phyloP scores from a whole-genome alignment of 176 grass and related monocot species.

The Bolboschoenus planiculmis region DNA sequence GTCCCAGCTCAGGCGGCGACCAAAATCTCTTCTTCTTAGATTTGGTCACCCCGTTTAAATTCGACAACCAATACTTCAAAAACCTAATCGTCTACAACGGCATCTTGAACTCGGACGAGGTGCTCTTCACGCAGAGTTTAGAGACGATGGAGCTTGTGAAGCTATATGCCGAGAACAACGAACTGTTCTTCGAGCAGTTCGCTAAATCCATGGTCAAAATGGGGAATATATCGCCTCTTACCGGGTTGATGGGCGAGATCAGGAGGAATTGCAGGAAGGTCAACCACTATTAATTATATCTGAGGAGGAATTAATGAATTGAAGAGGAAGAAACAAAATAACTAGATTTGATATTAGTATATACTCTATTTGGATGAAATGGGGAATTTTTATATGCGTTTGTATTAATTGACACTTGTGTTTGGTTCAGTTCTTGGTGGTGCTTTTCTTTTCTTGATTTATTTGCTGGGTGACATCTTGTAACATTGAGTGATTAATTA shows the following conservation, averaged over 20 bases:
- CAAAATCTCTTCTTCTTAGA: conserved; percentile 86
- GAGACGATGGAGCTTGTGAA: conserved; percentile 56
- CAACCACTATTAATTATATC: conserved; percentile 36
- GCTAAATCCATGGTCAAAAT: conserved; percentile 86
- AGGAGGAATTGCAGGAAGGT: conserved; percentile 86
- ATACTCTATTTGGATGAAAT: neutral
- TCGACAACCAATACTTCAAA: conserved; percentile 89
- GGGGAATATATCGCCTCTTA: conserved; percentile 74
- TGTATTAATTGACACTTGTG: neutral
- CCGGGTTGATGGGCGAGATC: conserved; percentile 55
- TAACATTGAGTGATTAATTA: neutral
- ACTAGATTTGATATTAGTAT: neutral
- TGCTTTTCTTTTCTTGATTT: neutral
- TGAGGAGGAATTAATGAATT: neutral
- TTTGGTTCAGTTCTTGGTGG: neutral
- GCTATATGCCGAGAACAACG: conserved; percentile 50
- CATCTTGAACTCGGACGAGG: conserved; percentile 75
- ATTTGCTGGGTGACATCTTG: neutral
- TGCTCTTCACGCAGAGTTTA: conserved; percentile 52
- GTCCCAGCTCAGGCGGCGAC: conserved; percentile 64
- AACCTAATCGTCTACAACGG: conserved; percentile 60
- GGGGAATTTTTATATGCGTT: neutral
- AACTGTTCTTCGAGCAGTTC: conserved; percentile 78
- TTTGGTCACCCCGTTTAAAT: conserved; percentile 42
- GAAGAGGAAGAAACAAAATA: neutral